phyloP scores from a whole-genome alignment of 352 stramenopile genomes.

The Phytophthora citricola region DNA sequence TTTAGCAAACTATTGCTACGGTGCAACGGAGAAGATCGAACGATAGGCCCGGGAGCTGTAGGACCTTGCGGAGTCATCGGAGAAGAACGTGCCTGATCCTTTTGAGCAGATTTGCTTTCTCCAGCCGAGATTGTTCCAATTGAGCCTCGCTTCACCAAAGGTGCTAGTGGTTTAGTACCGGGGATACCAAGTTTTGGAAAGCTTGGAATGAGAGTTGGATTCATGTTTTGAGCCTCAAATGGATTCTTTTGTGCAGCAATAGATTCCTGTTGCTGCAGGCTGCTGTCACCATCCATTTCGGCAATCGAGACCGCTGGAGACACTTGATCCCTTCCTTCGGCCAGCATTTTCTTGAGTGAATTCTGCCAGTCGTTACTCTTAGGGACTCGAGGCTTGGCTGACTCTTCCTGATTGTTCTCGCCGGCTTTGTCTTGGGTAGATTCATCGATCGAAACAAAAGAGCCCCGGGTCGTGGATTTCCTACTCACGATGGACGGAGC shows the following conservation, averaged over 20 bases:
- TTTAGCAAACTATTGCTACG: constrained; percentile 18
- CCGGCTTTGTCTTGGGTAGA: constrained; percentile 1
- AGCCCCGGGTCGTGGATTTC: constrained; percentile 9
- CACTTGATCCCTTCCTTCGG: constrained; percentile 39
- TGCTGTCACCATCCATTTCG: constrained; percentile 14
- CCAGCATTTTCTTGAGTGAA: constrained; percentile 66
- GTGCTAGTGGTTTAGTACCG: constrained; percentile 41
- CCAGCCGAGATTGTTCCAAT: constrained; percentile 10
- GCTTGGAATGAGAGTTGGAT: constrained; percentile 31
- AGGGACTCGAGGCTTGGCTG: constrained; percentile 7
- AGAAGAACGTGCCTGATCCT: constrained; percentile 16
- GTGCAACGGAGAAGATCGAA: constrained; percentile 19
- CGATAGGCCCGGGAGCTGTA: background rate
- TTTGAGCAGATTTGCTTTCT: constrained; percentile 19
- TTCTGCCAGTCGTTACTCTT: constrained; percentile 56
- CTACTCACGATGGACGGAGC: constrained; percentile 1
- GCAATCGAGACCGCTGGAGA: constrained; percentile 2
- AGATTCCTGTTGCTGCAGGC: constrained; percentile 6
- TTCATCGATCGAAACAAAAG: constrained; percentile 6
- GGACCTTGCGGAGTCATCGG: background rate
- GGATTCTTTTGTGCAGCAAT: constrained; percentile 1
- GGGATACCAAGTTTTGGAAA: constrained; percentile 71
- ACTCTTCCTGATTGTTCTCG: constrained; percentile 28
- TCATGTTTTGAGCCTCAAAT: constrained; percentile 4
- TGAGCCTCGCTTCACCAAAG: constrained; percentile 41